Evolutionary conservation across 768 basidiomycete species (phyloP), one percentile per base, ranked within the genome.

Genomic region (Amanita pseudoporphyria): DNA sequence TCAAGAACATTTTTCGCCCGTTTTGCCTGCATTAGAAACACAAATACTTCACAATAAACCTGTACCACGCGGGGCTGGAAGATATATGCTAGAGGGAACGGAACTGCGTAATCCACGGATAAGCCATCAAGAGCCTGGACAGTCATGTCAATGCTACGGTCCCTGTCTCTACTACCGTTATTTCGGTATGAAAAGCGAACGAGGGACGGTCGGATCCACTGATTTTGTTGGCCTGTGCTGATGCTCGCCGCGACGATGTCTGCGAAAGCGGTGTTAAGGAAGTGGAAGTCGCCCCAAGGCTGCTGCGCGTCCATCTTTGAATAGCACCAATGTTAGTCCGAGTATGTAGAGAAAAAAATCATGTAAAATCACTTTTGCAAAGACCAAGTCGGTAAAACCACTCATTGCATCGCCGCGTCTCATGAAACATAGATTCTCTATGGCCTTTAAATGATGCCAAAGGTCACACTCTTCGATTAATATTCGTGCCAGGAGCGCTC

Each of bases 211-310:
- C 86, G 77, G 41, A 89, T 74, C 80, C 82, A 84, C 39, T 67
- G 65, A 18, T 7, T 43, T 41, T 69, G 66, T 5, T 66, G 56
- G 16, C 69, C 66, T 10, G 56, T 62, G n/a, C 57, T 63, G 14
- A 58, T 45, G 49, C 70, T 72, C 14, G 77, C 70, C 53, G 78
- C 72, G 32, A 82, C 69, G 24, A 84, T 73, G 44, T 89, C 84
- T 18, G 70, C 69, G 60, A 92, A 88, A 9, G 82, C 79, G 24
- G 78, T 82, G 57, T 91, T 91, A 48, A 91, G 62, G 64, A 86
- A 87, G 65, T 92, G 89, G 60, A 87, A 88, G 59, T 91, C 89
- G 40, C 65, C 72, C 88, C 88, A 92, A 31, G 67, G 58, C 58
- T 83, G 79, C 41, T 74, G 70, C n/a, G 68, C 68, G 54, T 91